These are phyloP conservation scores for Ceratobasidium sp. DNA, from an alignment of 1,284 basidiomycete genomes.

Conservation along the genomic window DNA sequence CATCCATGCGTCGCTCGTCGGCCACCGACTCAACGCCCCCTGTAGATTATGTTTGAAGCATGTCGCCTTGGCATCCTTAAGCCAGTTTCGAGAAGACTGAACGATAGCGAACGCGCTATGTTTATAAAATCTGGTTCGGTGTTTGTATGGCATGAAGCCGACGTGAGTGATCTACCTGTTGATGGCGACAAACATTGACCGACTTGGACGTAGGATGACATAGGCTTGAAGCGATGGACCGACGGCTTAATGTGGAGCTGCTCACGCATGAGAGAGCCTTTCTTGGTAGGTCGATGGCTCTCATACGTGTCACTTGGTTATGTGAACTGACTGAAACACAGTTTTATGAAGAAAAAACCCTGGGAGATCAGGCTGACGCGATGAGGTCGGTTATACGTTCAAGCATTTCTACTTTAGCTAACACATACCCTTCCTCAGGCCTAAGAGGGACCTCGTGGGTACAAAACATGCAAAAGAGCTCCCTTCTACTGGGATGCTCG, in stretches of 20 bases:
- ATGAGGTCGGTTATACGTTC: constrained; percentile 35
- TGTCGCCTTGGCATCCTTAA: constrained; percentile 35
- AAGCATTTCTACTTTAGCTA: background rate
- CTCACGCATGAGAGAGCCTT: constrained; percentile 58
- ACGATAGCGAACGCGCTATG: constrained; percentile 59
- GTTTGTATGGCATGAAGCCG: constrained; percentile 73
- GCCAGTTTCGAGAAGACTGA: constrained; percentile 44
- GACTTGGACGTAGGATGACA: constrained; percentile 20
- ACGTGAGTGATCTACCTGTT: constrained; percentile 51
- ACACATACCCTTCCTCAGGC: constrained; percentile 10
- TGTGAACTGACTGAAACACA: constrained; percentile 13
- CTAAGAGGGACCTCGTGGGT: constrained; percentile 29
- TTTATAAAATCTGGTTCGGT: constrained; percentile 69
- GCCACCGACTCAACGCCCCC: background rate
- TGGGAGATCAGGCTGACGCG: constrained; percentile 37
- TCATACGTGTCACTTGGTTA: background rate
- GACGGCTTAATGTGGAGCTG: constrained; percentile 71
- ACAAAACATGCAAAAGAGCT: constrained; percentile 40
- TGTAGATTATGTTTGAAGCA: constrained; percentile 29
- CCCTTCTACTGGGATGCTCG: constrained; percentile 52
- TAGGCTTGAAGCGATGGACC: constrained; percentile 68
- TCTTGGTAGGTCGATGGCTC: constrained; percentile 53
- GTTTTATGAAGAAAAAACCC: constrained; percentile 62
- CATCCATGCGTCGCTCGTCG: constrained; percentile 53
- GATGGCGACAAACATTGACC: constrained; percentile 7